These are phyloP conservation scores for Tetrahymena elliotti DNA, from an alignment of 73 alveolate species.

Conservation along the genomic window DNA sequence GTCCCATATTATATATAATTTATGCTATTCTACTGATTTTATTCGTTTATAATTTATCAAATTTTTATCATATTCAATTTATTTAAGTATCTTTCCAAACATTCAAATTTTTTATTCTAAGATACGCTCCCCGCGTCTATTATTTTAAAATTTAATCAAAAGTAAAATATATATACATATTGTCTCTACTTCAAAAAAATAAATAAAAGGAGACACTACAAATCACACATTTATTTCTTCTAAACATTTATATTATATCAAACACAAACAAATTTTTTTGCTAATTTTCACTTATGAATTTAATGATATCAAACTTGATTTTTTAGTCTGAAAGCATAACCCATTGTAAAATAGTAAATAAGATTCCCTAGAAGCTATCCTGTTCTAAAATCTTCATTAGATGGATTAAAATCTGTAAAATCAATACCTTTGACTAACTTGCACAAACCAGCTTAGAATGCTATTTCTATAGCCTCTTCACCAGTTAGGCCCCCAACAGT, in stretches of 20 bases:
- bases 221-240: not conserved
- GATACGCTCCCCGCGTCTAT: slow-evolving; percentile 2
- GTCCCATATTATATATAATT: not conserved
- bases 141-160: not conserved
- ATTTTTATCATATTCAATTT: too few species aligned
- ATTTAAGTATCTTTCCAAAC: not conserved
- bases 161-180: too few species aligned
- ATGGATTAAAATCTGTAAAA: slow-evolving; percentile 47
- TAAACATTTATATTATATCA: not conserved
- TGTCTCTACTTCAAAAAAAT: not conserved
- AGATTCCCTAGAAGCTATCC: slow-evolving; percentile 41
- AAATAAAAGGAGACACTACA: not conserved
- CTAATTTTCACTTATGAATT: too few species aligned
- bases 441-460: slow-evolving; percentile 7
- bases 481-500: slow-evolving; percentile 35
- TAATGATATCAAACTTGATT: not conserved
- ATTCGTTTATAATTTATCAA: not conserved
- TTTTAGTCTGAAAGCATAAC: slow-evolving; percentile 1
- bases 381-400: slow-evolving; percentile 48
- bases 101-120: not conserved
- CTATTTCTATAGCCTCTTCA: slow-evolving; percentile 43
- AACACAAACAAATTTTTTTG: not conserved
- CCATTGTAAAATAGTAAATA: slow-evolving; percentile 35
- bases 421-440: slow-evolving; percentile 7
- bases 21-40: not conserved